Evolutionary conservation across 1,284 basidiomycete genomes (phyloP).

Genomic region (Phellopilus nigrolimitatus): DNA sequence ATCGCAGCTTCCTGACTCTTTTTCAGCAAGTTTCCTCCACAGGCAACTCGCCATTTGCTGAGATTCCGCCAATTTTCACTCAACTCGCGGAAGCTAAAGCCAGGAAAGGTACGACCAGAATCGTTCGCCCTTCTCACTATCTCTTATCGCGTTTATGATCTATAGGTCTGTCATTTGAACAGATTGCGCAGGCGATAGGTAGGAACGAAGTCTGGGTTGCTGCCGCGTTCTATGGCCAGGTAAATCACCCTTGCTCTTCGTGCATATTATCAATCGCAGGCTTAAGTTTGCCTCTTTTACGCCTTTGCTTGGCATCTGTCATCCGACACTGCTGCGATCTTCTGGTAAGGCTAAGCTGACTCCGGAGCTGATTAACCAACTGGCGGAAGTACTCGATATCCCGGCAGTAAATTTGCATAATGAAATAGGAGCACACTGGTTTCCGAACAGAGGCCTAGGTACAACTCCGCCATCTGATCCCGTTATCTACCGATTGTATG

Average conservation of each 20-base stretch:
- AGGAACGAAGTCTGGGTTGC: slow-evolving; percentile 88
- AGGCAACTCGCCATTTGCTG: slow-evolving; percentile 41
- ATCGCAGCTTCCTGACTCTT: background rate
- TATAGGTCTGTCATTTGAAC: slow-evolving; percentile 66
- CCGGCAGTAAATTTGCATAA: slow-evolving; percentile 35
- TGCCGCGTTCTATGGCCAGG: slow-evolving; percentile 82
- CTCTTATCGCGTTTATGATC: too few species aligned
- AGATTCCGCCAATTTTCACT: slow-evolving; percentile 48
- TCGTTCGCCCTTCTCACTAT: too few species aligned
- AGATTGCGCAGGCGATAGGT: slow-evolving; percentile 64
- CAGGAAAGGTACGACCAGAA: slow-evolving; percentile 56
- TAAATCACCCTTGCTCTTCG: slow-evolving; percentile 27
- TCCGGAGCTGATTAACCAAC: slow-evolving; percentile 50
- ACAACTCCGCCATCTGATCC: slow-evolving; percentile 73
- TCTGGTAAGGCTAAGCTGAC: slow-evolving; percentile 60
- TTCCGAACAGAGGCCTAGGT: slow-evolving; percentile 66
- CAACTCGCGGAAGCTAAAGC: slow-evolving; percentile 66
- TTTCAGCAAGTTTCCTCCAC: slow-evolving; percentile 38
- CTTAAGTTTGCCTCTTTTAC: background rate
- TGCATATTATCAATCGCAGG: background rate
- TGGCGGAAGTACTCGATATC: slow-evolving; percentile 51
- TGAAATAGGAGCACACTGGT: slow-evolving; percentile 64
- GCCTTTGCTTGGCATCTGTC: slow-evolving; percentile 1
- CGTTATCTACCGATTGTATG: slow-evolving; percentile 81
- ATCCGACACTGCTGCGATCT: background rate